Evolutionary conservation across 1,139 yeast species (phyloP).

Genomic region (Magnusiomyces paraingens): DNA sequence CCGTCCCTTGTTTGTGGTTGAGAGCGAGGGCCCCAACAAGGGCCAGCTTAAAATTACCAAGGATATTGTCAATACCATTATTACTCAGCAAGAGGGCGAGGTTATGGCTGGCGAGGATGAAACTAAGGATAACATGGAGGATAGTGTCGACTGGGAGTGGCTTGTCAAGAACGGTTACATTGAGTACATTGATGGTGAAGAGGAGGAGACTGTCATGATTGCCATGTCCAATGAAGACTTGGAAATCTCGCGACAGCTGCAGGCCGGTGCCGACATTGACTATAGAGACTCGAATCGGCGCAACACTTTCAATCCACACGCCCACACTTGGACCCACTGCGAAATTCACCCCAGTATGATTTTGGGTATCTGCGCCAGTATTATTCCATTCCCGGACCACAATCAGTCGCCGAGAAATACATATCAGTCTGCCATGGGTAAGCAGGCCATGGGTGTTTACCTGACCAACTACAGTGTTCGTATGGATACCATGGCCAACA

Average conservation of each 20-base stretch:
- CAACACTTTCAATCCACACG: conserved; percentile 54
- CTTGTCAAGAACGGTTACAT: conserved; percentile 80
- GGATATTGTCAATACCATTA: conserved; percentile 67
- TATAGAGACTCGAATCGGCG: conserved; percentile 76
- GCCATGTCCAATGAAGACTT: conserved; percentile 99
- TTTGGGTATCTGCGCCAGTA: conserved; percentile 96
- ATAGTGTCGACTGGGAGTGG: conserved; percentile 71
- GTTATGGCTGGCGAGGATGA: conserved; percentile 42
- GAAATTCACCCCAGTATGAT: conserved; percentile 99
- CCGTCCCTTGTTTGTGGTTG: conserved; percentile 89
- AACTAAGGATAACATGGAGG: conserved; percentile 18
- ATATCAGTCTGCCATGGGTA: conserved; percentile 99
- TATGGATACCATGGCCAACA: conserved; percentile 99
- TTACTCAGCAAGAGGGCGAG: conserved; percentile 57
- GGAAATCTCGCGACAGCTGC: conserved; percentile 55
- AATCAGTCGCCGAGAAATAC: conserved; percentile 99
- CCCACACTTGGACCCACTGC: conserved; percentile 95
- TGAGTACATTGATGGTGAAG: conserved; percentile 95
- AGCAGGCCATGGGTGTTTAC: conserved; percentile 99
- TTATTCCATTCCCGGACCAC: conserved; percentile 99
- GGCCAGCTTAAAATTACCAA: conserved; percentile 80
- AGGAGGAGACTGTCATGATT: conserved; percentile 95
- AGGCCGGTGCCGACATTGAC: conserved; percentile 42
- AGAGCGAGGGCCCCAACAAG: conserved; percentile 65
- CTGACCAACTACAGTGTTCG: conserved; percentile 91